Evolutionary conservation across 2,329 filamentous ascomycete genomes (phyloP), one percentile per base, ranked within the genome.

Genomic region (Sclerotinia nivalis): DNA sequence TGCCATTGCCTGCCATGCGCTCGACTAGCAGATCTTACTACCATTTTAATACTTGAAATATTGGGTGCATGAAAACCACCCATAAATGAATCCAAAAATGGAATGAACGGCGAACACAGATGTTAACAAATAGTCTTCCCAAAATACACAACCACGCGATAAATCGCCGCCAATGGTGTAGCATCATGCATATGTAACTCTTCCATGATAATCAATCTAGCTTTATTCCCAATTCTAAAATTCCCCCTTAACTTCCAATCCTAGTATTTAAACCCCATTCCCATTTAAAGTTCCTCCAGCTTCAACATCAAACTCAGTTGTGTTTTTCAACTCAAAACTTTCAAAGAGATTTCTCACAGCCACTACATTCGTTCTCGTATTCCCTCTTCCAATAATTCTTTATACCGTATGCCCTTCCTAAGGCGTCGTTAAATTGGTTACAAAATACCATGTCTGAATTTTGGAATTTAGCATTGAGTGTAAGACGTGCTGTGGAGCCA

Each of bases 401-500:
- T 68, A 13, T 62, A 43, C 40, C 13, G 3, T 43, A 43, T 31
- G 31, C n/a, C 28, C 49, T 28, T 43, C 40, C 66, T 10, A 58
- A 47, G 9, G 25, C 2, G 3, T 8, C 15, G 2, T 45, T 31
- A 5, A n/a, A 50, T 28, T 28, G 28, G 40, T 28, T 15, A 15
- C 52, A 34, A 52, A 10, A 18, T 52, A 68, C 71, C 89, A 91
- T 91, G 80, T 91, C 91, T 55, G 91, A 78, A 69, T 83, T 85
- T 60, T 90, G 85, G 71, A 90, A 90, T 7, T 88, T 88, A n/a
- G 86, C 82, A 55, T 83, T 80, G 31, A 90, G 81, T 1, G 88
- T 88, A 69, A 91, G 85, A 0, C 89, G 82, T 0, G 89, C 88
- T 2, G 87, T 88, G 68, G 90, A 84, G 18, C 89, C 89, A 81